Conservation (phyloP, 148 eudicot genomes). For the Drosera capensis region DNA sequence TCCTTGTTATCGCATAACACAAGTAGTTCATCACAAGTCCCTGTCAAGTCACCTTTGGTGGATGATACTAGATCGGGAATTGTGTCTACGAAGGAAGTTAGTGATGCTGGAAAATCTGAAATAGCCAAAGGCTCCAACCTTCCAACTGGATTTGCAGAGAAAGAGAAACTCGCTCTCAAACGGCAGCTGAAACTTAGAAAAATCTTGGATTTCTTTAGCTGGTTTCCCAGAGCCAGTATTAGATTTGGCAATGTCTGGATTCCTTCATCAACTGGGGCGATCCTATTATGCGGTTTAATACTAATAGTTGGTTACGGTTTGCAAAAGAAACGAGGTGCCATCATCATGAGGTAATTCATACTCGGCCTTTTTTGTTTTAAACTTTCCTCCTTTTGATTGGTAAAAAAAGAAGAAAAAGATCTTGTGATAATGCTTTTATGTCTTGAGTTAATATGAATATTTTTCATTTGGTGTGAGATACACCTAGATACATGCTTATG, state of each 20-base stretch:
- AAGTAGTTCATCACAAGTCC: slow-evolving; percentile 24
- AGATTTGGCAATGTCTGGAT: slow-evolving; percentile 29
- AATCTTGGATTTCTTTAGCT: slow-evolving; percentile 17
- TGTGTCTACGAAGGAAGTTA: slow-evolving; percentile 16
- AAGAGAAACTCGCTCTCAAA: slow-evolving; percentile 24
- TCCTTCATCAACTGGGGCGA: slow-evolving; percentile 39
- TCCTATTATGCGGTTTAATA: slow-evolving; percentile 36
- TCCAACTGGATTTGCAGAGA: slow-evolving; percentile 9
- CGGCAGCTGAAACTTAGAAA: slow-evolving; percentile 18
- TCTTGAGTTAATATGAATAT: too few relatives aligned
- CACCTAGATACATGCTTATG: too few relatives aligned
- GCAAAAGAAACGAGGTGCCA: slow-evolving; percentile 38
- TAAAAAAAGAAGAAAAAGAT: too few relatives aligned
- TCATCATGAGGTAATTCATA: slow-evolving; percentile 52
- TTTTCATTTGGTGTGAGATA: too few relatives aligned
- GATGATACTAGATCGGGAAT: slow-evolving; percentile 16
- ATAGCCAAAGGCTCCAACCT: slow-evolving; percentile 9
- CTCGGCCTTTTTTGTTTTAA: too few relatives aligned
- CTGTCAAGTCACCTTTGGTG: slow-evolving; percentile 11
- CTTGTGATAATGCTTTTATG: too few relatives aligned
- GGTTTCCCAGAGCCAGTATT: slow-evolving; percentile 36
- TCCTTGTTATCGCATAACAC: slow-evolving; percentile 37
- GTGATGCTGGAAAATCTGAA: slow-evolving; percentile 18
- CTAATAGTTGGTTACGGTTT: slow-evolving; percentile 37
- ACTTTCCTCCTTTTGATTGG: too few relatives aligned